A percentile compares a stretch with the other conserved stretches of the same genome.
These are phyloP conservation scores for Pogostemon cablin DNA, from an alignment of 257 asterid genomes.

Conservation along the genomic window DNA sequence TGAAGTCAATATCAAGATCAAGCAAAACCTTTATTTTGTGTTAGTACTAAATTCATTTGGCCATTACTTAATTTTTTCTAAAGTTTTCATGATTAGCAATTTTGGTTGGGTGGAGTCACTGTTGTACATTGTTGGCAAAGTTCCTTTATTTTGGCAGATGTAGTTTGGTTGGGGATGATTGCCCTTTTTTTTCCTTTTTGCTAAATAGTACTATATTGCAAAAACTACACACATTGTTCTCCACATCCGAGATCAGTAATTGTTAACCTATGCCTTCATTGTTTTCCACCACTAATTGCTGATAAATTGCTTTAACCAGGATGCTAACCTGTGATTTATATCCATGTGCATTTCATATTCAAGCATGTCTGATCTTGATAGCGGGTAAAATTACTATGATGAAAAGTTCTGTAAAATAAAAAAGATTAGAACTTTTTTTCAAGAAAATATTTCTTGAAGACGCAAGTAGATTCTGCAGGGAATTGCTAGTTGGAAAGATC, in stretches of 20 bases:
- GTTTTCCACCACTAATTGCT: not conserved
- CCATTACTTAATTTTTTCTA: not conserved
- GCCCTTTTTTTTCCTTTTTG: conserved; percentile 5
- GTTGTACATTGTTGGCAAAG: conserved; percentile 1
- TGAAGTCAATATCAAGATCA: conserved; percentile 12
- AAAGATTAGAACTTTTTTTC: not conserved
- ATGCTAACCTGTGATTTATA: not conserved
- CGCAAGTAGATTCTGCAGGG: conserved; percentile 1
- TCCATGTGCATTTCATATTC: not conserved
- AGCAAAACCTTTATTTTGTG: not conserved
- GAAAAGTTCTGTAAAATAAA: not conserved
- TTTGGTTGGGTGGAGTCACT: not conserved
- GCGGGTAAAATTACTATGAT: not conserved
- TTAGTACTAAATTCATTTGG: conserved; percentile 15
- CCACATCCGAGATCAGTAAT: not conserved
- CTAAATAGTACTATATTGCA: conserved; percentile 11
- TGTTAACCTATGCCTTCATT: conserved; percentile 18
- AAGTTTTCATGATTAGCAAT: not conserved
- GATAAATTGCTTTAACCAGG: conserved; percentile 17
- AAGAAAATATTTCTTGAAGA: conserved; percentile 6
- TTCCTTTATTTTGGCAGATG: not conserved
- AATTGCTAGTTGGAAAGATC: conserved; percentile 12
- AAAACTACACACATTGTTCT: not conserved
- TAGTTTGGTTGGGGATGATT: not conserved
- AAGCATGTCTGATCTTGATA: conserved; percentile 22